Percentiles rank a stretch among this genome's conserved stretches.
Evolutionary conservation across 1,139 yeast species (phyloP).

Genomic region (Blastobotrys raffinosifermentans): DNA sequence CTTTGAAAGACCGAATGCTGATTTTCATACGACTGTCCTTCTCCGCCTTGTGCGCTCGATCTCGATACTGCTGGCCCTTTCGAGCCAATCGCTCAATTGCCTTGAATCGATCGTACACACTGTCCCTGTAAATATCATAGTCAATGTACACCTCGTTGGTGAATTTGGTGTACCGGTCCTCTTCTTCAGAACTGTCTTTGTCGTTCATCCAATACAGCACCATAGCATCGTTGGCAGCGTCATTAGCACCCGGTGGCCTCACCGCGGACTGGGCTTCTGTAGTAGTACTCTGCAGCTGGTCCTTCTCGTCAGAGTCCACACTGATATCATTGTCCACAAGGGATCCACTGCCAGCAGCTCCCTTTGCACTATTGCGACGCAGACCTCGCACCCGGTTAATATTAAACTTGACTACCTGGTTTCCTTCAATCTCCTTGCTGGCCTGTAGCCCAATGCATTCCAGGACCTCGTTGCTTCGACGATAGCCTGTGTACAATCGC

Average conservation of each 20-base stretch:
- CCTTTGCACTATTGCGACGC: slow-evolving; percentile 4
- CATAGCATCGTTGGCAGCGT: slow-evolving; percentile 5
- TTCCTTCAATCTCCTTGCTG: slow-evolving; percentile 27
- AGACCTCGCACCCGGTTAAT: slow-evolving; percentile 33
- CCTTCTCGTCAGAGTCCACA: slow-evolving; percentile 1
- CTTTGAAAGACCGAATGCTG: slow-evolving; percentile 54
- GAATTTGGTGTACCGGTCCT: slow-evolving; percentile 25
- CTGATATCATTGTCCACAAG: slow-evolving; percentile 1
- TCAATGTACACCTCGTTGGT: slow-evolving; percentile 38
- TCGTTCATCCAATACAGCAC: slow-evolving; percentile 31
- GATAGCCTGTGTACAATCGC: slow-evolving; percentile 34
- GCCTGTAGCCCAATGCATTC: slow-evolving; percentile 71
- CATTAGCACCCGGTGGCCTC: background rate
- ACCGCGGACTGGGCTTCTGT: no score
- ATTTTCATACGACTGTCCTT: slow-evolving; percentile 46
- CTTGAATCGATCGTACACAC: slow-evolving; percentile 69
- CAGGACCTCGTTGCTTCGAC: slow-evolving; percentile 52
- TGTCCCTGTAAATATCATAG: slow-evolving; percentile 51
- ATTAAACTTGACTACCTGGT: slow-evolving; percentile 20
- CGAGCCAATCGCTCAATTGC: slow-evolving; percentile 93
- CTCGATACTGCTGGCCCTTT: slow-evolving; percentile 55
- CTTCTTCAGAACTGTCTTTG: slow-evolving; percentile 16
- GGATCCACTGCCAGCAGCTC: slow-evolving; percentile 1
- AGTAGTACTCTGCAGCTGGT: no score
- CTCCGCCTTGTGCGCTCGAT: slow-evolving; percentile 32